Conservation (phyloP, 768 basidiomycete species). For the Rubroboletus satanas region DNA sequence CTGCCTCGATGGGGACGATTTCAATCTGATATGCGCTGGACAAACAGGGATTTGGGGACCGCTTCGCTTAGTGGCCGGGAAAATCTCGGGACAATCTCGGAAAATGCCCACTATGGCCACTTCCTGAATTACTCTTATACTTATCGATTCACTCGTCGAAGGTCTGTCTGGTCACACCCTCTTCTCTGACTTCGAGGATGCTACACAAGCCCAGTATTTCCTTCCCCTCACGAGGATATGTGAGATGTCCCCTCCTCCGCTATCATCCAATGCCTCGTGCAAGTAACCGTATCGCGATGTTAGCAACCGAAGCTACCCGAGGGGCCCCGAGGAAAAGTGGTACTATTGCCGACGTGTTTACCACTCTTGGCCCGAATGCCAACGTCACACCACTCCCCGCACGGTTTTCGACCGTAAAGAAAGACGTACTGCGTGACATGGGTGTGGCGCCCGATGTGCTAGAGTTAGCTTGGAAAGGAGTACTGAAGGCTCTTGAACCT, state of each 20-base stretch:
- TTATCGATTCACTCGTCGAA: neutral
- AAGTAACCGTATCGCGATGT: neutral
- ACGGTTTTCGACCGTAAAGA: slow-evolving; percentile 61
- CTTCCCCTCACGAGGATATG: neutral
- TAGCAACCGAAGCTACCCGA: slow-evolving; percentile 11
- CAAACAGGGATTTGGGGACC: neutral
- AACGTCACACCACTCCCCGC: slow-evolving; percentile 42
- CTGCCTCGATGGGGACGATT: neutral
- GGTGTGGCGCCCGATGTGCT: slow-evolving; percentile 25
- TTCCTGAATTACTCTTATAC: neutral
- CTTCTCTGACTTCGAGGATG: neutral
- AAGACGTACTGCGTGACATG: slow-evolving; percentile 43
- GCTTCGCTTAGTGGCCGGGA: neutral
- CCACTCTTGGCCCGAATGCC: slow-evolving; percentile 39
- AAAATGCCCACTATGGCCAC: neutral
- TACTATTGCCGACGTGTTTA: slow-evolving; percentile 47
- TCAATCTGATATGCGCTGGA: neutral
- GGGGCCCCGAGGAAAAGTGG: slow-evolving; percentile 26
- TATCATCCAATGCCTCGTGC: neutral
- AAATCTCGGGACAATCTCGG: neutral
- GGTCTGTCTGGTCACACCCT: neutral
- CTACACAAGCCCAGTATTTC: neutral
- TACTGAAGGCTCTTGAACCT: slow-evolving; percentile 46
- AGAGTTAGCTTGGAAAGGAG: slow-evolving; percentile 50
- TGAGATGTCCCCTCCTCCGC: neutral